A percentile compares a stretch with the other conserved stretches of the same genome.
phyloP scores from a whole-genome alignment of 2,329 filamentous ascomycete genomes.

The Aspergillus alliaceus region DNA sequence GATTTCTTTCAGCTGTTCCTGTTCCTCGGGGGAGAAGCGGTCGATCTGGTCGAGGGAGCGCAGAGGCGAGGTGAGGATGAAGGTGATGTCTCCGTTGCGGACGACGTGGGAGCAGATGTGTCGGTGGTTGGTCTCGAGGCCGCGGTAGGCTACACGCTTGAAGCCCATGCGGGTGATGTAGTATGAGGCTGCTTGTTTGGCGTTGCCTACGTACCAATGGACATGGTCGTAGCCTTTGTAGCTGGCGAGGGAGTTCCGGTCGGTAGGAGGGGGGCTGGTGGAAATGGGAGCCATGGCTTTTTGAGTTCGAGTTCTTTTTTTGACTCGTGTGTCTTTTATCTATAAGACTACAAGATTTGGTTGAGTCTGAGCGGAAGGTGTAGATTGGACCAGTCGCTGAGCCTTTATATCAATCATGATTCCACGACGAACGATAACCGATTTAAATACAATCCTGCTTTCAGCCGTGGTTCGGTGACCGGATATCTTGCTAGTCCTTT shows the following conservation, averaged over 20 bases:
- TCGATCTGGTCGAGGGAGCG: conserved; percentile 67
- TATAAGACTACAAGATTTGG: not conserved
- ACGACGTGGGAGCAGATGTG: conserved; percentile 77
- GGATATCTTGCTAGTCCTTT: not conserved
- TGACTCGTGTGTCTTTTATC: not conserved
- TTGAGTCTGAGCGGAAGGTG: not conserved
- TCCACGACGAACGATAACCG: not conserved
- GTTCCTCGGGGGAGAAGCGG: conserved; percentile 57
- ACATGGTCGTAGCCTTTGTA: conserved; percentile 87
- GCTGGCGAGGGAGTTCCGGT: conserved; percentile 29
- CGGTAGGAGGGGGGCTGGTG: conserved; percentile 22
- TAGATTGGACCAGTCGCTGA: not conserved
- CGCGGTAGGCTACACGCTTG: conserved; percentile 75
- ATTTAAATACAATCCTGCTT: not conserved
- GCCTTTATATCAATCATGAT: not conserved
- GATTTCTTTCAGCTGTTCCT: conserved; percentile 68
- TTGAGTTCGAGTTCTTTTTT: not conserved
- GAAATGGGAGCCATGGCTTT: conserved; percentile 33
- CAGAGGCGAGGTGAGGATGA: conserved; percentile 44
- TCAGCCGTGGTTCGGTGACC: not conserved
- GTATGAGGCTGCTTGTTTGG: conserved; percentile 89
- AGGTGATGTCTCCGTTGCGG: conserved; percentile 44
- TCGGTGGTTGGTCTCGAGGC: conserved; percentile 83
- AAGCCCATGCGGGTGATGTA: conserved; percentile 89
- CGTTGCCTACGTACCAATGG: conserved; percentile 95